Evolutionary conservation across 129 eudicot species (phyloP).

Genomic region (Flaveria bidentis): DNA sequence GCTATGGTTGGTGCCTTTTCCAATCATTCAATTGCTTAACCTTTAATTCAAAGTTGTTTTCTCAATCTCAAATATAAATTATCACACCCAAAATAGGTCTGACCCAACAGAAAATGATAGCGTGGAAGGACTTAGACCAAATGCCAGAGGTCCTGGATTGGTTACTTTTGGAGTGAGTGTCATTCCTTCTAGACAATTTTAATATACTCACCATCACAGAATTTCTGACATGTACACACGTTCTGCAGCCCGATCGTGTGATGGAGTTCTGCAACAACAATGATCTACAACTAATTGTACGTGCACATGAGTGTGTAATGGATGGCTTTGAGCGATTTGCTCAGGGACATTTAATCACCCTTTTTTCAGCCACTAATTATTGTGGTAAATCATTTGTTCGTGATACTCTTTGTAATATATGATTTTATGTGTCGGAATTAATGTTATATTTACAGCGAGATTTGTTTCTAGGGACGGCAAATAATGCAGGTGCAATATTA

Average conservation of each 20-base stretch:
- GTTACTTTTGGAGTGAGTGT: conserved; percentile 95
- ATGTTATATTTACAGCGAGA: neutral
- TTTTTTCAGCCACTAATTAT: conserved; percentile 92
- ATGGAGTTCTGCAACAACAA: conserved; percentile 93
- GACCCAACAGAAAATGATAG: conserved; percentile 99
- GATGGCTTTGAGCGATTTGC: conserved; percentile 98
- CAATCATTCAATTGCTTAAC: neutral
- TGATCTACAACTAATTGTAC: conserved; percentile 80
- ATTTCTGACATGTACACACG: neutral
- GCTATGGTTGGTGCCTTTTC: conserved; percentile 58
- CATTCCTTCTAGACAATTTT: conserved; percentile 14
- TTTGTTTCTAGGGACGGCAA: conserved; percentile 77
- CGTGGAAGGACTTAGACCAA: conserved; percentile 95
- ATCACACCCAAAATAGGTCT: conserved; percentile 58
- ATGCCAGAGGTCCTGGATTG: conserved; percentile 98
- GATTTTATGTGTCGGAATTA: neutral
- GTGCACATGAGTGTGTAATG: conserved; percentile 98
- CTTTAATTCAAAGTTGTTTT: conserved; percentile 6
- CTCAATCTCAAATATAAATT: neutral
- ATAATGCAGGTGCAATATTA: conserved; percentile 94
- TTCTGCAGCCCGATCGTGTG: conserved; percentile 91
- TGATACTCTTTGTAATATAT: neutral
- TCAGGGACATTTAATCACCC: conserved; percentile 89
- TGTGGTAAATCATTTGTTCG: conserved; percentile 59
- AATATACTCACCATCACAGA: neutral